These are phyloP conservation scores for Phoma sp. DNA, from an alignment of 2,329 filamentous ascomycete species.

Conservation along the genomic window DNA sequence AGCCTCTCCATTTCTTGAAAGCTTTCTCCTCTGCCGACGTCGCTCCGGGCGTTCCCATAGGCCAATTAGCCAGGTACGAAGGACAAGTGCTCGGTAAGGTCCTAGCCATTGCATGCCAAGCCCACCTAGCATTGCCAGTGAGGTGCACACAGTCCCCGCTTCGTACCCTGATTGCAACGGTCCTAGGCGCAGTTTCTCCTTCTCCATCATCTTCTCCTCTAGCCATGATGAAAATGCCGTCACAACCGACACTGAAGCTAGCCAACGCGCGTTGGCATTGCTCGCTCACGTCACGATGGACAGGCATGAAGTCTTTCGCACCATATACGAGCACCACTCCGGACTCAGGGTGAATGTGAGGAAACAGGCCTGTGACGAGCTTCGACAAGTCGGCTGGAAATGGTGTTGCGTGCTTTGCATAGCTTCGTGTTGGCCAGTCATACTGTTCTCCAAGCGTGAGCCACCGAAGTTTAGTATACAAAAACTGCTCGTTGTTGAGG, in stretches of 20 bases:
- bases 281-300: constrained; percentile 94
- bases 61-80: constrained; percentile 76
- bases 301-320: constrained; percentile 87
- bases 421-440: constrained; percentile 90
- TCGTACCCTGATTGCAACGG: constrained; percentile 59
- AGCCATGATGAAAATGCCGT: constrained; percentile 82
- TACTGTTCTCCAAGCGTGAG: constrained; percentile 94
- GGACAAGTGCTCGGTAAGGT: constrained; percentile 83
- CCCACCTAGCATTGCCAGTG: constrained; percentile 79
- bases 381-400: constrained; percentile 78
- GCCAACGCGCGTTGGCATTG: constrained; percentile 80
- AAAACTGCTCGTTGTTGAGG: constrained; percentile 72
- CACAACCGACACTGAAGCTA: constrained; percentile 88
- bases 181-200: constrained; percentile 38
- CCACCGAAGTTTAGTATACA: constrained; percentile 88
- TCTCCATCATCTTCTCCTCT: constrained; percentile 48
- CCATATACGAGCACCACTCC: constrained; percentile 95
- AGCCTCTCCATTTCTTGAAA: constrained; percentile 50
- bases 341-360: constrained; percentile 80
- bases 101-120: constrained; percentile 95
- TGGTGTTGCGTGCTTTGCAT: constrained; percentile 71
- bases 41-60: constrained; percentile 51
- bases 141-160: constrained; percentile 94
- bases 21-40: constrained; percentile 39
- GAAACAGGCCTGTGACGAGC: constrained; percentile 76